These are phyloP conservation scores for Rubia balearica DNA, from an alignment of 305 asterid species.

Conservation along the genomic window DNA sequence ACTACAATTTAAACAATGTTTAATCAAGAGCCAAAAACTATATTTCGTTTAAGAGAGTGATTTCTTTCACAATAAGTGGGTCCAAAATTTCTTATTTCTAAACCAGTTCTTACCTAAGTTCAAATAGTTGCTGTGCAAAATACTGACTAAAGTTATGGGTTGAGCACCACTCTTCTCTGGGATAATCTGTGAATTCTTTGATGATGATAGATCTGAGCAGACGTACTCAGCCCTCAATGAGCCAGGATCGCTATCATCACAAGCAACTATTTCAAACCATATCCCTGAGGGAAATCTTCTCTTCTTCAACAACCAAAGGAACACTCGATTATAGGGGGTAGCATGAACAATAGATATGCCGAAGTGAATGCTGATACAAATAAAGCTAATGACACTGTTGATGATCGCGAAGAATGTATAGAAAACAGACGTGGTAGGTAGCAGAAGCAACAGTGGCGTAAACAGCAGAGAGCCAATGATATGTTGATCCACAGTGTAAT, in stretches of 20 bases:
- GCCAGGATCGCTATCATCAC: constrained; percentile 23
- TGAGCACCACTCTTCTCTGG: constrained; percentile 21
- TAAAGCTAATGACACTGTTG: constrained; percentile 49
- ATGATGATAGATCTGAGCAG: constrained; percentile 20
- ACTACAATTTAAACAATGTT: background rate
- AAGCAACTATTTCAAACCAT: constrained; percentile 52
- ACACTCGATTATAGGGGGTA: constrained; percentile 67
- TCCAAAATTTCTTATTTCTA: background rate
- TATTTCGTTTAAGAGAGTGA: no score
- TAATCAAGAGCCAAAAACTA: background rate
- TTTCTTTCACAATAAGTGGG: background rate
- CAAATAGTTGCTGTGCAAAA: constrained; percentile 72
- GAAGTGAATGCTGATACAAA: constrained; percentile 49
- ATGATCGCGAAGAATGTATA: constrained; percentile 85
- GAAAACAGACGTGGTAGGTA: constrained; percentile 88
- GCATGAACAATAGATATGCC: constrained; percentile 56
- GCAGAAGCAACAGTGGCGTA: constrained; percentile 70
- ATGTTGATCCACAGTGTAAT: constrained; percentile 79
- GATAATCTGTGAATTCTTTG: constrained; percentile 21
- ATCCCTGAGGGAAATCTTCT: constrained; percentile 78
- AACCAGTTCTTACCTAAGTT: constrained; percentile 35
- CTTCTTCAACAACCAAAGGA: constrained; percentile 64
- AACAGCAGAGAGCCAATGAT: constrained; percentile 54
- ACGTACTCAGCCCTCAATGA: constrained; percentile 24
- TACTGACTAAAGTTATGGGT: constrained; percentile 47